Percentiles rank a stretch among this genome's conserved stretches.
Evolutionary conservation across 495 filamentous ascomycete species (phyloP).

Genomic region (Niebla homalea): DNA sequence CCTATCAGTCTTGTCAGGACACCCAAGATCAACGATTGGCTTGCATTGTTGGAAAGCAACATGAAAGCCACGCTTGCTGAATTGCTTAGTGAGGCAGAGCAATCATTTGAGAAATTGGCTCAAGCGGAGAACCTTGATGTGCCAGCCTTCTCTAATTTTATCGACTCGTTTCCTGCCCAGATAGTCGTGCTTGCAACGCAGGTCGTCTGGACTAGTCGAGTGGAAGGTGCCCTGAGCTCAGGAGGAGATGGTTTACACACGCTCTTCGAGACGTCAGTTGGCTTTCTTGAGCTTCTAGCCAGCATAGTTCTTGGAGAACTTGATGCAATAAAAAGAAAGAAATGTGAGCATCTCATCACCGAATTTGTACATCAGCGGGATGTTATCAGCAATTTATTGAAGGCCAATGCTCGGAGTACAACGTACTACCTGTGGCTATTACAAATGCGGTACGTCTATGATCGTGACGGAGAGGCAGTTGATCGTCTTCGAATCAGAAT

Average conservation of each 20-base stretch:
- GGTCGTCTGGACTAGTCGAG: conserved; percentile 77
- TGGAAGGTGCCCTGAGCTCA: conserved; percentile 58
- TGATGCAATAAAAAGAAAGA: conserved; percentile 75
- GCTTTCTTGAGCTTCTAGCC: conserved; percentile 69
- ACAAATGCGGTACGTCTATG: conserved; percentile 96
- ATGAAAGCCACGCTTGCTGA: conserved; percentile 94
- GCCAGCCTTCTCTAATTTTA: conserved; percentile 57
- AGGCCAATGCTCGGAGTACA: conserved; percentile 57
- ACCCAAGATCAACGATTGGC: conserved; percentile 96
- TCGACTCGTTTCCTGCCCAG: conserved; percentile 74
- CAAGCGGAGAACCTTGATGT: conserved; percentile 49
- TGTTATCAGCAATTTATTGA: conserved; percentile 68
- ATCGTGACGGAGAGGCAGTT: conserved; percentile 62
- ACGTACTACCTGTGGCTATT: conserved; percentile 86
- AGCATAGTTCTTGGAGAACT: conserved; percentile 82
- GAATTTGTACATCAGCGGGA: conserved; percentile 97
- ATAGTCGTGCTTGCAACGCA: conserved; percentile 95
- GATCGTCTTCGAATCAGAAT: conserved; percentile 83
- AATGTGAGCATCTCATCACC: conserved; percentile 97
- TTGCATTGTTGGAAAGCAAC: conserved; percentile 73
- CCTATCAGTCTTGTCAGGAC: conserved; percentile 85
- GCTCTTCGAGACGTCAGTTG: conserved; percentile 63
- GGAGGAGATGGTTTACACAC: conserved; percentile 52
- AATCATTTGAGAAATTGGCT: conserved; percentile 53
- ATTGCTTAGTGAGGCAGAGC: conserved; percentile 68